These are phyloP conservation scores for Euphorbia pulcherrima DNA, from an alignment of 345 rosid genomes.

Conservation along the genomic window DNA sequence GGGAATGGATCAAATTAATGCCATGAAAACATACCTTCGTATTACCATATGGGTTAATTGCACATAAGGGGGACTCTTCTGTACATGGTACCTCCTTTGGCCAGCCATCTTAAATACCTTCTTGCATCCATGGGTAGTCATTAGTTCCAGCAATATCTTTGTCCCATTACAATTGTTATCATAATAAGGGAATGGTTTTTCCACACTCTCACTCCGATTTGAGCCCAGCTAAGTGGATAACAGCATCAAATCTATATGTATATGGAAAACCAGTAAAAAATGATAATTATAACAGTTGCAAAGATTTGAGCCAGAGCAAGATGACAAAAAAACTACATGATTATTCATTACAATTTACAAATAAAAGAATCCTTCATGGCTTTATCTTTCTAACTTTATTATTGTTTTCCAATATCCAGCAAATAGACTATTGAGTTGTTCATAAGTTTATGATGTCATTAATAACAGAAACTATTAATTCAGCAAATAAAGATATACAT, in stretches of 20 bases:
- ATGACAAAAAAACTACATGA: not conserved
- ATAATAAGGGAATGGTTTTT: constrained; percentile 73
- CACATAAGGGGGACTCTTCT: constrained; percentile 69
- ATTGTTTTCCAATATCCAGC: not conserved
- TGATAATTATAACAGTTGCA: not conserved
- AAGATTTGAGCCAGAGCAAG: not conserved
- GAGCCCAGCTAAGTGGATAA: constrained; percentile 96
- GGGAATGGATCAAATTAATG: not conserved
- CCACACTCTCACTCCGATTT: constrained; percentile 98
- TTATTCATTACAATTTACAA: not conserved
- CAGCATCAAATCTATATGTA: constrained; percentile 95
- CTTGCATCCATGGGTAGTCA: constrained; percentile 84
- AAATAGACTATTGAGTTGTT: not conserved
- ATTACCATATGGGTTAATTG: constrained; percentile 82
- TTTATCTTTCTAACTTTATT: not conserved
- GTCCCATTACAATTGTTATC: constrained; percentile 89
- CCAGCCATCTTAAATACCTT: constrained; percentile 77
- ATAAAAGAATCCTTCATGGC: too few species aligned
- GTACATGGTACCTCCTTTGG: constrained; percentile 96
- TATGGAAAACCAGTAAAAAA: constrained; percentile 9
- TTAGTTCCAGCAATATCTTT: constrained; percentile 76
- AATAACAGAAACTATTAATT: not conserved
- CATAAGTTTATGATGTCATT: not conserved
- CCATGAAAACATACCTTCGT: constrained; percentile 63
- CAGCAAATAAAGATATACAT: constrained; percentile 6